phyloP scores from a whole-genome alignment of 352 stramenopile genomes.

The Phytophthora palmivora region DNA sequence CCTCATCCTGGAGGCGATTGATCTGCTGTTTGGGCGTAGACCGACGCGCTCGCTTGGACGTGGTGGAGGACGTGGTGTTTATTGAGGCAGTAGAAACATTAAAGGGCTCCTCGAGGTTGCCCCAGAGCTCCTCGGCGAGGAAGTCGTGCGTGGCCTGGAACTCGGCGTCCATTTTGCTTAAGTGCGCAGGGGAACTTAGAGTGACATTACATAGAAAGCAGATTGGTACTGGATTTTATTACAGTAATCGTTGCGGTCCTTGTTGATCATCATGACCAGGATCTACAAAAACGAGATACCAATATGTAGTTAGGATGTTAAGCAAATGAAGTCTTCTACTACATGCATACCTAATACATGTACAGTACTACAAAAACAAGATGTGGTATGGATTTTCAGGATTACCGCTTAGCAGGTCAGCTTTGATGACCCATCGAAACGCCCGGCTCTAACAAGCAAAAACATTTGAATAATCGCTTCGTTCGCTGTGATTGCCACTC shows the following conservation, averaged over 20 bases:
- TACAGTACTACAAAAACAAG: no score
- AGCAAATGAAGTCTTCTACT: no score
- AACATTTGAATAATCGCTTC: constrained; percentile 18
- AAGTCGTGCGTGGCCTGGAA: constrained; percentile 1
- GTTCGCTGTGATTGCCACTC: constrained; percentile 17
- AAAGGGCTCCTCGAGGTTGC: no score
- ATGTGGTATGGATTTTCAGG: constrained; percentile 29
- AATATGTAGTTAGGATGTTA: no score
- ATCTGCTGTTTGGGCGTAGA: constrained; percentile 1
- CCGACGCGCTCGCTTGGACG: neutral
- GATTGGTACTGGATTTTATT: no score
- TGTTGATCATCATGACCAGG: no score
- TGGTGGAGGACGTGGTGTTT: no score
- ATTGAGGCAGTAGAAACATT: no score
- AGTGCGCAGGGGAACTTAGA: no score
- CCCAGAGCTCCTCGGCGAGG: constrained; percentile 3
- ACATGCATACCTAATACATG: no score
- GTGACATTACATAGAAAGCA: neutral
- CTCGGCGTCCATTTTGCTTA: constrained; percentile 6
- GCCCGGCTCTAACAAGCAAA: constrained; percentile 3
- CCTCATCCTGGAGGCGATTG: neutral
- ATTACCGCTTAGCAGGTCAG: constrained; percentile 5
- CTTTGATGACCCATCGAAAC: constrained; percentile 21
- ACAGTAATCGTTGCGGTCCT: no score
- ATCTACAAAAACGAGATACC: neutral